These are phyloP conservation scores for Quercus phellos DNA, from an alignment of 331 rosid genomes.

Conservation along the genomic window DNA sequence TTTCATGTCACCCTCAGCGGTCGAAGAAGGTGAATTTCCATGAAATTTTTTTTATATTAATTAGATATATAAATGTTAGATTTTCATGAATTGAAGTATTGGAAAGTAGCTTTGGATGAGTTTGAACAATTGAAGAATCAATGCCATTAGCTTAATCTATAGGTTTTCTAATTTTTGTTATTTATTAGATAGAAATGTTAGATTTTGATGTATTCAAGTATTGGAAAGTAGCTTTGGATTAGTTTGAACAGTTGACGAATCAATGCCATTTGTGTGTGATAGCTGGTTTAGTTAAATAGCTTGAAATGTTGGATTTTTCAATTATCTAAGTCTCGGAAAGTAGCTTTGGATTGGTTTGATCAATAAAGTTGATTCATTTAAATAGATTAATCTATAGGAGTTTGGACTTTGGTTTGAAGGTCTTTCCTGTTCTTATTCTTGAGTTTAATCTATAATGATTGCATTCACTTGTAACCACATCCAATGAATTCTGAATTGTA, in stretches of 20 bases:
- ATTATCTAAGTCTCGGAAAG: not conserved
- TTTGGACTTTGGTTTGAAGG: too few relatives aligned
- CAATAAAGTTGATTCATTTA: not conserved
- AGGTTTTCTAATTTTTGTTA: not conserved
- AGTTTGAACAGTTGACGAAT: not conserved
- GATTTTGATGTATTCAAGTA: not conserved
- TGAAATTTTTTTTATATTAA: not conserved
- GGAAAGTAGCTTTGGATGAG: not conserved
- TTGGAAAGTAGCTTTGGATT: not conserved
- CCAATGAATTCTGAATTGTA: not conserved
- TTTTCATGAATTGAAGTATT: not conserved
- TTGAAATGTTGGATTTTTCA: not conserved
- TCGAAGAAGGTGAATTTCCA: constrained; percentile 53
- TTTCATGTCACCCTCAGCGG: constrained; percentile 82
- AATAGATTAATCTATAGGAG: too few relatives aligned
- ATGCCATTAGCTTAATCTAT: not conserved
- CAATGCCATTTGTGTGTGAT: not conserved
- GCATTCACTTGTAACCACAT: not conserved
- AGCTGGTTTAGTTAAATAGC: not conserved
- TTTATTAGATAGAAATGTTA: not conserved
- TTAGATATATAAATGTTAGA: not conserved
- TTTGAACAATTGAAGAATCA: not conserved
- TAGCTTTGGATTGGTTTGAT: not conserved
- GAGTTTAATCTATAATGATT: too few relatives aligned
- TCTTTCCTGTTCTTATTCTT: too few relatives aligned